Percentiles rank a stretch among this genome's conserved stretches.
Conservation (phyloP, 768 basidiomycete species). For the Russula sp. region DNA sequence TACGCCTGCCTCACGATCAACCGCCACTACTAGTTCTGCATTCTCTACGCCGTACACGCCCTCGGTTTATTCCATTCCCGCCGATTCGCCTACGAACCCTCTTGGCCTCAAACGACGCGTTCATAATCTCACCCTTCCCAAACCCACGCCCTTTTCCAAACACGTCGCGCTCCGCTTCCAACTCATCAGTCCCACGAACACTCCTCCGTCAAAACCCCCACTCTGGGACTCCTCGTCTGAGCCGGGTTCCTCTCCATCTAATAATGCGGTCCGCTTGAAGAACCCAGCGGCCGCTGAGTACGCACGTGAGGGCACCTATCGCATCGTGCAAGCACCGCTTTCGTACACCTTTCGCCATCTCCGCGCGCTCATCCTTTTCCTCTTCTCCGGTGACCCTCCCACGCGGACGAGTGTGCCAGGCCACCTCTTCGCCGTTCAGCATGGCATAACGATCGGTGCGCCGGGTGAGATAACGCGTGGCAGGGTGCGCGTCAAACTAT, state of each 20-base stretch:
- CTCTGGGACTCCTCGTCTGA: conserved; percentile 3
- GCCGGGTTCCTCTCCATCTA: background rate
- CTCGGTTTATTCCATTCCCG: conserved; percentile 33
- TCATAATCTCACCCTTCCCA: conserved; percentile 31
- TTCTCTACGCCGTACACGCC: conserved; percentile 33
- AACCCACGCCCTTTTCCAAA: conserved; percentile 44
- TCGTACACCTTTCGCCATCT: conserved; percentile 65
- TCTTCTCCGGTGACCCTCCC: conserved; percentile 37
- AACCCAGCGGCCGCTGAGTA: background rate
- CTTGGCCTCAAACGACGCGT: conserved; percentile 49
- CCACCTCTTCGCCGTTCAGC: conserved; percentile 57
- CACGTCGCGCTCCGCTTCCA: conserved; percentile 62
- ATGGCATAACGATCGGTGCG: conserved; percentile 36
- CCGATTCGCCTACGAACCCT: conserved; percentile 66
- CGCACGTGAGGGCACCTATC: conserved; percentile 45
- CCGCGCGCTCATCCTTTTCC: conserved; percentile 51
- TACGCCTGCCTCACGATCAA: conserved; percentile 10
- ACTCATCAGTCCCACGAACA: conserved; percentile 34
- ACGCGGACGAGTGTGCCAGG: conserved; percentile 23
- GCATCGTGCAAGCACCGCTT: conserved; percentile 61
- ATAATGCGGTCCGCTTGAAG: background rate
- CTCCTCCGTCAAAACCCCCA: conserved; percentile 2
- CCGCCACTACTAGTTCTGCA: conserved; percentile 15
- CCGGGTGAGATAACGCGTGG: conserved; percentile 46
- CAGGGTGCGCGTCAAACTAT: conserved; percentile 25